Conservation (phyloP, 2,329 filamentous ascomycete genomes). For the Sclerotinia minor region DNA sequence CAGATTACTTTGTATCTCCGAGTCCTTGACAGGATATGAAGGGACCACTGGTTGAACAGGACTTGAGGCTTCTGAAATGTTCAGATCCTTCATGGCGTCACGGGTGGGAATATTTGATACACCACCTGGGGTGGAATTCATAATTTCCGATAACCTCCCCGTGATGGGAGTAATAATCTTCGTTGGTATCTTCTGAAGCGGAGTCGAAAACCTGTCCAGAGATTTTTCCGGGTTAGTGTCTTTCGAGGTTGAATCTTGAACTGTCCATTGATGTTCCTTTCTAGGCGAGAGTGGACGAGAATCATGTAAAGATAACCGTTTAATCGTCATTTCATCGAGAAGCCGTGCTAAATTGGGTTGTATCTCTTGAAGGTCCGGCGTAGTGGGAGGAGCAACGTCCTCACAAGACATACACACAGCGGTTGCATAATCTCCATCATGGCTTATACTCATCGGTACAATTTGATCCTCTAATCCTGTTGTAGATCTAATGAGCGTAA, state of each 20-base stretch:
- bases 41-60: not conserved
- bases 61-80: not conserved
- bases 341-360: not conserved
- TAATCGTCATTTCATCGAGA: slow-evolving; percentile 10
- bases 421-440: slow-evolving; percentile 80
- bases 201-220: not conserved
- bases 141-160: slow-evolving; percentile 8
- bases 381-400: not conserved
- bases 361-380: slow-evolving; percentile 14
- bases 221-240: not conserved
- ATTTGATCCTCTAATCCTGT: slow-evolving; percentile 46
- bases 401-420: slow-evolving; percentile 61
- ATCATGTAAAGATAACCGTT: not conserved
- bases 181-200: slow-evolving; percentile 4
- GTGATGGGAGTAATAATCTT: not conserved
- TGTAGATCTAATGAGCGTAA: slow-evolving; percentile 34
- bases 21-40: not conserved
- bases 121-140: slow-evolving; percentile 1
- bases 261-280: too few species aligned
- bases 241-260: not conserved
- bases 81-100: not conserved
- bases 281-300: not conserved
- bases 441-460: slow-evolving; percentile 77
- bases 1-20: not conserved
- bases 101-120: not conserved